These are phyloP conservation scores for Ceratocystis albifundus DNA, from an alignment of 2,329 filamentous ascomycete genomes.

Conservation along the genomic window DNA sequence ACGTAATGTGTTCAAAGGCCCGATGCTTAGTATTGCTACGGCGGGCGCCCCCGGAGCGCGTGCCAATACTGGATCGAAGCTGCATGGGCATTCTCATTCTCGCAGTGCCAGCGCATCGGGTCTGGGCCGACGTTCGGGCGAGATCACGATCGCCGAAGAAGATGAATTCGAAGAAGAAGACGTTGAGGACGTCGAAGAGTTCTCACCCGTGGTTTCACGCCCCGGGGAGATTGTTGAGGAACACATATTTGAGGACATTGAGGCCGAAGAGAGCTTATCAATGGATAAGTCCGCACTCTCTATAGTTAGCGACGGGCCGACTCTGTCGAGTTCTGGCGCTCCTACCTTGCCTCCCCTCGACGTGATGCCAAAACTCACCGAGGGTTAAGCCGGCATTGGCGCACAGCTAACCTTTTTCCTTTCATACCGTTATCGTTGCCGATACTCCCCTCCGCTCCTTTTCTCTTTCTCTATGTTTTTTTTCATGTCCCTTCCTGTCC, in stretches of 20 bases:
- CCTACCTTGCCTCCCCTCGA: constrained; percentile 20
- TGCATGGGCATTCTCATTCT: constrained; percentile 37
- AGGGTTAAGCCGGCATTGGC: constrained; percentile 13
- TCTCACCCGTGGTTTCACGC: constrained; percentile 17
- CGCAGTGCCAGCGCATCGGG: constrained; percentile 52
- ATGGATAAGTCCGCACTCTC: constrained; percentile 19
- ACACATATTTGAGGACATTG: constrained; percentile 25
- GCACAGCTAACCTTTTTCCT: neutral
- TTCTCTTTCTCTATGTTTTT: neutral
- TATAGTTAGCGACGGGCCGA: constrained; percentile 1
- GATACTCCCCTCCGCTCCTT: neutral
- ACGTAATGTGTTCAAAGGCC: constrained; percentile 71
- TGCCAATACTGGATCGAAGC: constrained; percentile 28
- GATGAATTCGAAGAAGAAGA: constrained; percentile 44
- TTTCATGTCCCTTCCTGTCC: neutral
- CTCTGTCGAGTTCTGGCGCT: constrained; percentile 14
- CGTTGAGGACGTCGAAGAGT: constrained; percentile 35
- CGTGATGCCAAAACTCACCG: constrained; percentile 16
- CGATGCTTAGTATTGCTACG: constrained; percentile 45
- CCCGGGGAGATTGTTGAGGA: constrained; percentile 21
- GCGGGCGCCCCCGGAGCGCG: constrained; percentile 26
- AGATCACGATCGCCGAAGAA: constrained; percentile 61
- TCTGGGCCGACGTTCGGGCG: constrained; percentile 56
- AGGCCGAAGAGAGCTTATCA: constrained; percentile 17
- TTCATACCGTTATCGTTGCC: neutral